These are phyloP conservation scores for Puccinia horiana DNA, from an alignment of 1,284 basidiomycete genomes.

Conservation along the genomic window DNA sequence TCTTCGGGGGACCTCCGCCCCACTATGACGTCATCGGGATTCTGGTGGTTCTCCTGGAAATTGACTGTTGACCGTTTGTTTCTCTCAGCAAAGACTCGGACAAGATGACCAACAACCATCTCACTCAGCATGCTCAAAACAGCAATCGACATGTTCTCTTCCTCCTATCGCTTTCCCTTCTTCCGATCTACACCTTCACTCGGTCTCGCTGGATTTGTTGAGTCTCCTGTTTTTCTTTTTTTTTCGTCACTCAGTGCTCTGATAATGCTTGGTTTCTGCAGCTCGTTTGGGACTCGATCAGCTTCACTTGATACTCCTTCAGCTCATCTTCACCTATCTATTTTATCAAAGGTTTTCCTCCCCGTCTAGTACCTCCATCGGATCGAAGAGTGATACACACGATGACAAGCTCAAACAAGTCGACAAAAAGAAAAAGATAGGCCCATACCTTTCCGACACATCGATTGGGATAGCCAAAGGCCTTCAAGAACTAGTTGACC, in stretches of 20 bases:
- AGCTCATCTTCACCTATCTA: constrained; percentile 23
- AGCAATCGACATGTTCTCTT: constrained; percentile 5
- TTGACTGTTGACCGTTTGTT: background rate
- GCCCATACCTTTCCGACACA: background rate
- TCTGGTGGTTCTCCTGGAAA: too few species aligned
- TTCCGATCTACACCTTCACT: background rate
- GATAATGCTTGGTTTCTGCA: background rate
- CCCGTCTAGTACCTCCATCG: background rate
- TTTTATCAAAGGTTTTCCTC: constrained; percentile 17
- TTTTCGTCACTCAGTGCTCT: background rate
- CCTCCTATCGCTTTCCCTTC: constrained; percentile 12
- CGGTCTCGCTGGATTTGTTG: constrained; percentile 20
- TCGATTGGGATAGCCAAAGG: background rate
- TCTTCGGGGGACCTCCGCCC: too few species aligned
- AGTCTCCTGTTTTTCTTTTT: background rate
- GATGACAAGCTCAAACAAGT: background rate
- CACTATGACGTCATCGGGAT: too few species aligned
- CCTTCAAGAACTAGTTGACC: constrained; percentile 7
- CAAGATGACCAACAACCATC: background rate
- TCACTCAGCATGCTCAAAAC: background rate
- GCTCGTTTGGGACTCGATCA: constrained; percentile 30
- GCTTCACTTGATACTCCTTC: constrained; percentile 26
- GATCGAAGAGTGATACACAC: background rate
- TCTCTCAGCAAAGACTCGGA: background rate
- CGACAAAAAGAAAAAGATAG: background rate